These are phyloP conservation scores for Neoboletus subvelutipes DNA, from an alignment of 768 basidiomycete genomes.

Conservation along the genomic window DNA sequence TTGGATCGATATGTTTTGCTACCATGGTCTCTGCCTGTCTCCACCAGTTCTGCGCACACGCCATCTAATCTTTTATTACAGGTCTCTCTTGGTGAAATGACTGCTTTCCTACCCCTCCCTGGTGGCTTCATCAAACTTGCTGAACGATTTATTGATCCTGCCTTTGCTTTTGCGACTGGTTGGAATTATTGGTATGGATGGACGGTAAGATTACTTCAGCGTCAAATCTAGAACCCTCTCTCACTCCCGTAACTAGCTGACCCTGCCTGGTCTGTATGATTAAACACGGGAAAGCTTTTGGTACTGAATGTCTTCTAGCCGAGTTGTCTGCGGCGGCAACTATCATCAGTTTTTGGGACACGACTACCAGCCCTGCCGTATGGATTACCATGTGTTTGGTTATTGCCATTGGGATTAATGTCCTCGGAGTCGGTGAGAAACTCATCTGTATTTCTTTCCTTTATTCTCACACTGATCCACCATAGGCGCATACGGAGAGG, in stretches of 20 bases:
- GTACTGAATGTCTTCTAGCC: conserved; percentile 27
- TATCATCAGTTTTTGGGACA: conserved; percentile 49
- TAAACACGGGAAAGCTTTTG: neutral
- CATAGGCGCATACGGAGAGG: conserved; percentile 43
- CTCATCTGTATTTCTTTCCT: no score
- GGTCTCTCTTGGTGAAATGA: conserved; percentile 46
- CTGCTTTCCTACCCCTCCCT: conserved; percentile 42
- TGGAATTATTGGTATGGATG: conserved; percentile 45
- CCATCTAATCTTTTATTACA: conserved; percentile 8
- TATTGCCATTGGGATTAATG: conserved; percentile 49
- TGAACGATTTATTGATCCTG: conserved; percentile 48
- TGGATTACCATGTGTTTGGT: conserved; percentile 55
- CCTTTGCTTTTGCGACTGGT: conserved; percentile 44
- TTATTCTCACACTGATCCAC: neutral
- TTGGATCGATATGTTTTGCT: conserved; percentile 38
- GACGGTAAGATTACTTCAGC: conserved; percentile 15
- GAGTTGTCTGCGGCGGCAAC: conserved; percentile 52
- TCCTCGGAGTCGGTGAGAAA: conserved; percentile 38
- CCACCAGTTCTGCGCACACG: neutral
- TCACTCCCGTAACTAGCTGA: conserved; percentile 14
- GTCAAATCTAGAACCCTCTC: conserved; percentile 5
- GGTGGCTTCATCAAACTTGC: conserved; percentile 48
- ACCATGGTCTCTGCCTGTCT: conserved; percentile 33
- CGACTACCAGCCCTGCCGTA: conserved; percentile 40
- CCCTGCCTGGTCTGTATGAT: conserved; percentile 23